These are phyloP conservation scores for Cucumis cinereus DNA, from an alignment of 306 rosid species.

Conservation along the genomic window DNA sequence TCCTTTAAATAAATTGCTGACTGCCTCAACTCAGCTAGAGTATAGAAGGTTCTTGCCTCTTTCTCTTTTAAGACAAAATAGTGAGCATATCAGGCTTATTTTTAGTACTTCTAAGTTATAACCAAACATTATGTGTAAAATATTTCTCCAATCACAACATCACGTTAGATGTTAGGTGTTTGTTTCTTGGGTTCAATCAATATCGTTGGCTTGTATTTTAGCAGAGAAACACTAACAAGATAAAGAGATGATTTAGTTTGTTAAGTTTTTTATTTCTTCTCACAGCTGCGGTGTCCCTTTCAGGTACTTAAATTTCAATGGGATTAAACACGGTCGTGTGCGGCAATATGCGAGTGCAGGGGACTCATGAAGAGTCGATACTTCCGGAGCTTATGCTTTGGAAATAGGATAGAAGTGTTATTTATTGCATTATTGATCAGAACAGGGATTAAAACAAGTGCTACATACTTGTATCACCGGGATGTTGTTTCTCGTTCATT, in stretches of 20 bases:
- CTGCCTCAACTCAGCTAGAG: neutral
- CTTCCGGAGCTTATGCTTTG: neutral
- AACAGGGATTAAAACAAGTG: neutral
- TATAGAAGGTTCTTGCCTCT: neutral
- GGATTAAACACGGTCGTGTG: neutral
- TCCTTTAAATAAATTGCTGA: neutral
- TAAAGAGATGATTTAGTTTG: neutral
- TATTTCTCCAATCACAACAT: neutral
- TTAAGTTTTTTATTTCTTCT: neutral
- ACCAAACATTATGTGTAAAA: neutral
- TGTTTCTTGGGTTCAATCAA: neutral
- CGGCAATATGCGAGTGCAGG: neutral
- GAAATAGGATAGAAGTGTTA: neutral
- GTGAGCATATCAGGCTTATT: neutral
- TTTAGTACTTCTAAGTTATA: neutral
- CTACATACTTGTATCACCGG: neutral
- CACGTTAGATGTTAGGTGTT: neutral
- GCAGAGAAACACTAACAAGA: neutral
- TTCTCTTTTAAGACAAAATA: neutral
- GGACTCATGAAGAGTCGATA: constrained; percentile 8
- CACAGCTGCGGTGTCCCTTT: neutral
- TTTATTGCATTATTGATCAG: neutral
- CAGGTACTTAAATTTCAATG: constrained; percentile 6
- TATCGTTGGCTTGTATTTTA: neutral
- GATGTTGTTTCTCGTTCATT: neutral